These are phyloP conservation scores for Nelumbo lutea DNA, from an alignment of 164 flowering plant genomes.

Conservation along the genomic window DNA sequence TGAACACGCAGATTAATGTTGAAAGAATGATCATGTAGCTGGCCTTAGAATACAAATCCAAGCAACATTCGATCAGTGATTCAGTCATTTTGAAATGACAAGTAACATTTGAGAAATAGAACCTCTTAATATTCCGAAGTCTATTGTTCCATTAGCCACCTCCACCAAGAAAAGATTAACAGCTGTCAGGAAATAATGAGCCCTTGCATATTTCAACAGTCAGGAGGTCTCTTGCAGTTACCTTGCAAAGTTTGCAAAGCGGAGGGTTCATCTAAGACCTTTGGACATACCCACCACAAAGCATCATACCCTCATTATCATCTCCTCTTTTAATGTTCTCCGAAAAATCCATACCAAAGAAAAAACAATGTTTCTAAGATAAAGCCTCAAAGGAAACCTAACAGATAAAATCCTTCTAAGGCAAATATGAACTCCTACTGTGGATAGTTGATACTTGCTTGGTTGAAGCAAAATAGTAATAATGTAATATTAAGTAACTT, in stretches of 20 bases:
- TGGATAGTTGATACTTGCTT: conserved; percentile 13
- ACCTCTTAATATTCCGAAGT: too few species aligned
- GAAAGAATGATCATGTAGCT: background rate
- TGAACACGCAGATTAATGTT: too few species aligned
- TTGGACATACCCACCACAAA: background rate
- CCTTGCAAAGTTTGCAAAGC: background rate
- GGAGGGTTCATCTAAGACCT: background rate
- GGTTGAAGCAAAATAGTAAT: conserved; percentile 9
- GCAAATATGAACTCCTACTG: background rate
- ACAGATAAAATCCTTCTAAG: background rate
- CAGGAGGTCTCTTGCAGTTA: background rate
- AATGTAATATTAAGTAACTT: conserved; percentile 17
- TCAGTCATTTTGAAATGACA: too few species aligned
- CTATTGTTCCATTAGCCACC: too few species aligned
- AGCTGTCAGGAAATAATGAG: too few species aligned
- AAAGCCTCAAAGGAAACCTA: conserved; percentile 7
- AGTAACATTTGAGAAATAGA: too few species aligned
- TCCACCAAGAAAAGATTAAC: too few species aligned
- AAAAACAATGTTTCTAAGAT: background rate
- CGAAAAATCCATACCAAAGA: background rate
- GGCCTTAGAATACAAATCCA: background rate
- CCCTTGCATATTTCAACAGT: too few species aligned
- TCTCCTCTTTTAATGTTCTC: conserved; percentile 1
- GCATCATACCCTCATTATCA: background rate
- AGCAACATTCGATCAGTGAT: background rate